phyloP scores from a whole-genome alignment of 1,284 basidiomycete species.

The Melanopsichium pennsylvanicum region DNA sequence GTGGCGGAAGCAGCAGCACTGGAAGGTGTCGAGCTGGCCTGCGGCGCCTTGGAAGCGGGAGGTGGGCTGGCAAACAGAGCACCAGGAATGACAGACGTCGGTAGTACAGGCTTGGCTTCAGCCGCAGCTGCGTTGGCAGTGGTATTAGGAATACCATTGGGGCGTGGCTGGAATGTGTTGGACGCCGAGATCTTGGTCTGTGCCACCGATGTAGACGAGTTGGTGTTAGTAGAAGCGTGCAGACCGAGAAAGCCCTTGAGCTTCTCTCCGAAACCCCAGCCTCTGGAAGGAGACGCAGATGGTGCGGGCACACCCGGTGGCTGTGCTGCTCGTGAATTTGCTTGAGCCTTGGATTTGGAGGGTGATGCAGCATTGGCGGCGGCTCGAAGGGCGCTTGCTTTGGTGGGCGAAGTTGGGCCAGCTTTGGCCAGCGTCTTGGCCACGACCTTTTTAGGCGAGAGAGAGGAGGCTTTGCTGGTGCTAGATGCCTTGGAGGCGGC shows the following conservation, averaged over 20 bases:
- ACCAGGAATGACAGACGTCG: conserved; percentile 22
- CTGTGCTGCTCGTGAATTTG: conserved; percentile 13
- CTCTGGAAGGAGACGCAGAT: conserved; percentile 32
- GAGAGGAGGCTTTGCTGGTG: conserved; percentile 18
- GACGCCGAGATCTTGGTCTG: conserved; percentile 38
- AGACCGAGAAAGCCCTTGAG: conserved; percentile 55
- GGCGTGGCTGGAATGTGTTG: conserved; percentile 29
- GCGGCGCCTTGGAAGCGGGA: conserved; percentile 14
- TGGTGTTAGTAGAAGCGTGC: conserved; percentile 32
- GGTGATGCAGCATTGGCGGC: conserved; percentile 31
- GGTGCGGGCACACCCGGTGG: conserved; percentile 18
- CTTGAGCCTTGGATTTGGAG: conserved; percentile 23
- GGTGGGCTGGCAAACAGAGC: conserved; percentile 36
- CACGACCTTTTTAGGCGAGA: conserved; percentile 42
- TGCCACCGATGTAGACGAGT: conserved; percentile 13
- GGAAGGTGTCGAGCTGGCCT: conserved; percentile 28
- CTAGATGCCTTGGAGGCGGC: conserved; percentile 8
- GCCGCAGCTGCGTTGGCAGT: neutral
- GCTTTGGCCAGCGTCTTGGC: conserved; percentile 36
- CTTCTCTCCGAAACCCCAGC: conserved; percentile 50
- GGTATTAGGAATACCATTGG: conserved; percentile 9
- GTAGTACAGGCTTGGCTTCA: conserved; percentile 7
- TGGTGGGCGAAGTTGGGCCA: conserved; percentile 37
- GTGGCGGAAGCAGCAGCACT: conserved; percentile 10
- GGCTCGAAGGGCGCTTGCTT: conserved; percentile 35